Conservation (phyloP, 441 rosid species). For the Jatropha podagrica region DNA sequence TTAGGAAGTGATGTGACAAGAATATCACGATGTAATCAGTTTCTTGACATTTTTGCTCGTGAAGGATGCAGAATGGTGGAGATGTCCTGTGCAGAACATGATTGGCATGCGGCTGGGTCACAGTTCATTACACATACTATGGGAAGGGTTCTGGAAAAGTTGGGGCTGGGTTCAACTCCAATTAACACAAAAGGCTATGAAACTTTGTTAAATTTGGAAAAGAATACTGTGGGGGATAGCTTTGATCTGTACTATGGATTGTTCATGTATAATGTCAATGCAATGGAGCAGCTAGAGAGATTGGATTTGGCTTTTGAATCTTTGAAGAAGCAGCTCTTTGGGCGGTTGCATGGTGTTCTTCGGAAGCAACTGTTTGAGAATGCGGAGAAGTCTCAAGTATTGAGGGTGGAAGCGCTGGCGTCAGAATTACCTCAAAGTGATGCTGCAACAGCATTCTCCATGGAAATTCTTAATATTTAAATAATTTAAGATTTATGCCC, state of each 20-base stretch:
- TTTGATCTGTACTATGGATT: slow-evolving; percentile 66
- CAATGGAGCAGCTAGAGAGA: slow-evolving; percentile 68
- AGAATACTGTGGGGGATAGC: slow-evolving; percentile 63
- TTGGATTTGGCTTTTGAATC: slow-evolving; percentile 56
- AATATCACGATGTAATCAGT: slow-evolving; percentile 41
- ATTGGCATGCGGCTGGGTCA: slow-evolving; percentile 65
- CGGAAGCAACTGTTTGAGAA: slow-evolving; percentile 42
- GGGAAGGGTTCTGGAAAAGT: slow-evolving; percentile 60
- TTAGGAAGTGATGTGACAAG: slow-evolving; percentile 40
- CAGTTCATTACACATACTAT: slow-evolving; percentile 72
- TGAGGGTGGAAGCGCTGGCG: slow-evolving; percentile 22
- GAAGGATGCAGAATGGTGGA: slow-evolving; percentile 72
- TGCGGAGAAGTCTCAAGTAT: slow-evolving; percentile 22
- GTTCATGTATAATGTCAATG: slow-evolving; percentile 61
- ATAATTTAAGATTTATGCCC: slow-evolving; percentile 11
- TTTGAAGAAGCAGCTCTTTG: slow-evolving; percentile 61
- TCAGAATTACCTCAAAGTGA: slow-evolving; percentile 19
- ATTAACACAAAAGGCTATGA: slow-evolving; percentile 60
- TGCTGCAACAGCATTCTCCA: slow-evolving; percentile 25
- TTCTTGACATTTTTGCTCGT: slow-evolving; percentile 53
- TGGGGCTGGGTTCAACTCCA: slow-evolving; percentile 50
- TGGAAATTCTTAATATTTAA: slow-evolving; percentile 13
- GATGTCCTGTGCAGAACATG: slow-evolving; percentile 74
- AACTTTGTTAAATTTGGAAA: slow-evolving; percentile 59
- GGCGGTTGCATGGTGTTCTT: slow-evolving; percentile 45